Evolutionary conservation across 345 rosid genomes (phyloP), one percentile per base, ranked within the genome.

Genomic region (Aquilaria sinensis): DNA sequence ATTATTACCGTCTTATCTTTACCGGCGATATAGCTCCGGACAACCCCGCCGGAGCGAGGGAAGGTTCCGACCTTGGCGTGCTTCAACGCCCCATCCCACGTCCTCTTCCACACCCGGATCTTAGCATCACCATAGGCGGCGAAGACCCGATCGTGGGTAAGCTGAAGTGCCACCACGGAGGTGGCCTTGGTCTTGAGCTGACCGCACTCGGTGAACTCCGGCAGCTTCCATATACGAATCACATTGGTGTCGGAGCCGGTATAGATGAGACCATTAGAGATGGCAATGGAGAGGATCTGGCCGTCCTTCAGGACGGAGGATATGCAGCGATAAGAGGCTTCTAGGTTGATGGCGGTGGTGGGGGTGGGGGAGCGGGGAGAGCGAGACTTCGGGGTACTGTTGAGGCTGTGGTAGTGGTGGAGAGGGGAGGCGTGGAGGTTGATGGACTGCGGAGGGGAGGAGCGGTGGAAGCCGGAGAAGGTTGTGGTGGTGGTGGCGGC

Each of bases 251-350:
- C 79, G 2, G 84, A 75, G 12, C 86, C 89, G 1, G 83, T 72
- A 65, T 84, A 79, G 23, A 81, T 6, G 14, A 79, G 60, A 43
- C 73, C 76, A 12, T 72, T 65, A 2, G 72, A 74, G 30, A 60
- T 52, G 0, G 82, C 82, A 9, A 79, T 66, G 12, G 81, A 69
- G 2, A 81, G 64, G 29, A 84, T 65, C 69, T 84, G 89, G 3
- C 84, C 89, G 2, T 79, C 85, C 41, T 75, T 81, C 32, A 77
- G 63, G 59, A 81, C 60, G 0, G 89, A 81, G 51, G 81, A 72
- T 10, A 79, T 10, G 60, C 86, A 79, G 32, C 75, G 60, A 55
- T 76, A 73, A n/a, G 76, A 51, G 30, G 67, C 10, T 7, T 71
- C 68, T 2, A 49, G 53, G 47, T 14, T 56, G 51, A 53, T 12